Percentiles rank a stretch among this genome's conserved stretches.
phyloP scores from a whole-genome alignment of 2,329 filamentous ascomycete genomes.

The Tolypocladium album region DNA sequence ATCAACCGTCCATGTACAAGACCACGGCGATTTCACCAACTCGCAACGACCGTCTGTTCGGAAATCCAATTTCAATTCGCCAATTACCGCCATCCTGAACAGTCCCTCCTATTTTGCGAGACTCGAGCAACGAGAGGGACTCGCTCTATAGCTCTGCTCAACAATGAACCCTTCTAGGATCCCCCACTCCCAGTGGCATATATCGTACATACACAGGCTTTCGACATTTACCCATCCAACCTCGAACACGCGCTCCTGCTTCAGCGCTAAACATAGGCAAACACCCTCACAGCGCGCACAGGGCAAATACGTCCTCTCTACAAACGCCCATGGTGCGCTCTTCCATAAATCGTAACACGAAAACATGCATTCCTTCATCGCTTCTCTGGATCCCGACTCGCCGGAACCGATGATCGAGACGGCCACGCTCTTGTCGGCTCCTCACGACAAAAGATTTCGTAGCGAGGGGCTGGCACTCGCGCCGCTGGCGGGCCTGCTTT shows the following conservation, averaged over 20 bases:
- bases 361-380: background rate
- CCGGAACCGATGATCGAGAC: background rate
- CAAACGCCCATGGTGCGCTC: background rate
- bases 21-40: background rate
- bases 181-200: background rate
- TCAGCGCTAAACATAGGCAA: background rate
- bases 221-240: background rate
- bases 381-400: background rate
- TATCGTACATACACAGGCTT: background rate
- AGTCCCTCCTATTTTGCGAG: background rate
- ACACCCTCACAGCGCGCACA: background rate
- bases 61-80: no score
- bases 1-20: no score
- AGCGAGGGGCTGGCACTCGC: slow-evolving; percentile 70
- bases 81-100: background rate
- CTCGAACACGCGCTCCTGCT: background rate
- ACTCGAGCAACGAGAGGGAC: background rate
- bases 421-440: background rate
- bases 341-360: background rate
- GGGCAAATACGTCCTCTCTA: background rate
- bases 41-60: background rate
- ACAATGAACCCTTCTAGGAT: background rate
- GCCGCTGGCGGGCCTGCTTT: slow-evolving; percentile 43
- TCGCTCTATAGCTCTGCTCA: background rate
- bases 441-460: slow-evolving; percentile 59